phyloP scores from a whole-genome alignment of 1,284 basidiomycete species.

The Sporisorium graminicola region DNA sequence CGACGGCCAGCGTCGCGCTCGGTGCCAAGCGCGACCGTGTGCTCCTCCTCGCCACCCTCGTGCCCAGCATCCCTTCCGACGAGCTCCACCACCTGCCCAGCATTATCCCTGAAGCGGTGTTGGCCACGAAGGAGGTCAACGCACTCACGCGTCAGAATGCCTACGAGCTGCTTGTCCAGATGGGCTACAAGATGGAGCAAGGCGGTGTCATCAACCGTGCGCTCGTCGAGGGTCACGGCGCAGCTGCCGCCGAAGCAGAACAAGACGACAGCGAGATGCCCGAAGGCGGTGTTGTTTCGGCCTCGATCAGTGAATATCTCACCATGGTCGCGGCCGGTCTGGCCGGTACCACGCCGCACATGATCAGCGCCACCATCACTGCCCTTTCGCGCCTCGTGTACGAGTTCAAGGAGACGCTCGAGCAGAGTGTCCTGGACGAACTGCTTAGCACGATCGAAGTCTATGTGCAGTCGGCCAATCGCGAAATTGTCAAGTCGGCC shows the following conservation, averaged over 20 bases:
- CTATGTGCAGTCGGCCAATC: conserved; percentile 90
- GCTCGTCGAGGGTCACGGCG: conserved; percentile 76
- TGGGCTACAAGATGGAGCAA: conserved; percentile 90
- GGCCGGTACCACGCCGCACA: conserved; percentile 92
- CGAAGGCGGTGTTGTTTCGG: conserved; percentile 74
- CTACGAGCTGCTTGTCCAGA: conserved; percentile 88
- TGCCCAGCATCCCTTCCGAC: conserved; percentile 79
- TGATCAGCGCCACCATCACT: conserved; percentile 97
- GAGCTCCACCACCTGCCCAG: conserved; percentile 87
- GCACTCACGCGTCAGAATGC: conserved; percentile 90
- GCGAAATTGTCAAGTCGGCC: conserved; percentile 96
- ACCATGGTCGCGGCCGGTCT: conserved; percentile 97
- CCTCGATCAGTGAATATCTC: conserved; percentile 90
- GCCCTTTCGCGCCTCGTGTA: conserved; percentile 93
- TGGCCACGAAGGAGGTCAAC: conserved; percentile 98
- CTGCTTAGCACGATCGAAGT: conserved; percentile 88
- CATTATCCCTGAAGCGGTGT: conserved; percentile 91
- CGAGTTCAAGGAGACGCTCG: conserved; percentile 86
- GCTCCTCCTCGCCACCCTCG: conserved; percentile 80
- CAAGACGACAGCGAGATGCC: conserved; percentile 45
- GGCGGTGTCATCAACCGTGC: conserved; percentile 86
- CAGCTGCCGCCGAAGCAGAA: conserved; percentile 23
- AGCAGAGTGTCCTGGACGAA: conserved; percentile 83
- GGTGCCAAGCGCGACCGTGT: conserved; percentile 91
- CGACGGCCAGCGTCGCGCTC: conserved; percentile 75